Evolutionary conservation across 768 basidiomycete genomes (phyloP).

Genomic region (Glaciozyma martinii): DNA sequence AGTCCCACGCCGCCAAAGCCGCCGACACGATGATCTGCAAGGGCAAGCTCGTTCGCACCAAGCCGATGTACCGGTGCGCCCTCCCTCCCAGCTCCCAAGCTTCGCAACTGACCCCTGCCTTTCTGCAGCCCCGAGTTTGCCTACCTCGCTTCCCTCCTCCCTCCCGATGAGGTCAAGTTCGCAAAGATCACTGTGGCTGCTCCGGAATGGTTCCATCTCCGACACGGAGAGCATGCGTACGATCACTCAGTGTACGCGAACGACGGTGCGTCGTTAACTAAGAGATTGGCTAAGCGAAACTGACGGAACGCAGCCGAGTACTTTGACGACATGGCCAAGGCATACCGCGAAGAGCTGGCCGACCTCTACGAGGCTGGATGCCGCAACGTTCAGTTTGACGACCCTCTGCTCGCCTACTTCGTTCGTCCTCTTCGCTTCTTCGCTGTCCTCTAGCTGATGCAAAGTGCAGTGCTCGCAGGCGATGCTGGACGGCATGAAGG

Average conservation of each 20-base stretch:
- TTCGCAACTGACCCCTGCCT: too few relatives aligned
- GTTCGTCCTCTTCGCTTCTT: too few relatives aligned
- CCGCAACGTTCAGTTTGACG: constrained; percentile 47
- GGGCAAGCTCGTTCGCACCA: constrained; percentile 28
- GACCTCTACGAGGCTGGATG: constrained; percentile 46
- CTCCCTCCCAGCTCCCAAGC: too few relatives aligned
- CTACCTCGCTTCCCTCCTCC: constrained; percentile 24
- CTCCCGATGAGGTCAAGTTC: constrained; percentile 44
- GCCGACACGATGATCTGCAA: constrained; percentile 27
- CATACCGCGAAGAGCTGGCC: constrained; percentile 46
- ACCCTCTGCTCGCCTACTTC: constrained; percentile 53
- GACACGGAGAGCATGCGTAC: constrained; percentile 33
- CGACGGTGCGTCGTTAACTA: constrained; percentile 45
- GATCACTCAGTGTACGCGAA: constrained; percentile 50
- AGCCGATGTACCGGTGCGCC: constrained; percentile 28
- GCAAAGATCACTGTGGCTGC: constrained; percentile 66
- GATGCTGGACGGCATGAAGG: constrained; percentile 52
- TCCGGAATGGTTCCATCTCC: constrained; percentile 45
- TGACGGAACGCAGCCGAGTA: constrained; percentile 41
- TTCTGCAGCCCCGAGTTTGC: constrained; percentile 29
- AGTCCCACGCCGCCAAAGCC: constrained; percentile 21
- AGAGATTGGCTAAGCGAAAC: not conserved
- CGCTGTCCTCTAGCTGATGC: not conserved
- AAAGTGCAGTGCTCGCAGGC: constrained; percentile 47
- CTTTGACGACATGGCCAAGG: constrained; percentile 48